phyloP scores from a whole-genome alignment of 192 early-diverging fungal species.

The Entophlyctis luteolus region DNA sequence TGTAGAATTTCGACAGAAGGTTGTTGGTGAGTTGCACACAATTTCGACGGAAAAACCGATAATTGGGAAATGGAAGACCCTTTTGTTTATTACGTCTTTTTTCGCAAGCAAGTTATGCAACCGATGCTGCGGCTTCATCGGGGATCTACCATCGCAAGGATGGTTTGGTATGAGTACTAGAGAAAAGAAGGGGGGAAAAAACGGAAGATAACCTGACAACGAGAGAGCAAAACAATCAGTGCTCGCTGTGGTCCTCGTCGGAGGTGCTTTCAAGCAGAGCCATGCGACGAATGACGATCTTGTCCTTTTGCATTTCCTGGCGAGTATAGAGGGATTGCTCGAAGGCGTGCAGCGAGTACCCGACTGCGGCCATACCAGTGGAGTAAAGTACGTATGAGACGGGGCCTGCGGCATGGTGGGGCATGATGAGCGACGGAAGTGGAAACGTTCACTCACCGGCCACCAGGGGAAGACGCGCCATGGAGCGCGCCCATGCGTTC shows the following conservation, averaged over 20 bases:
- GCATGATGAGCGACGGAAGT: background rate
- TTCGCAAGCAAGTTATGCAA: no score
- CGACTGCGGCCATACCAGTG: background rate
- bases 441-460: slow-evolving; percentile 1
- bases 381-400: slow-evolving; percentile 16
- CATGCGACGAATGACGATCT: slow-evolving; percentile 14
- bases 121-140: background rate
- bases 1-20: background rate
- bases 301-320: slow-evolving; percentile 14
- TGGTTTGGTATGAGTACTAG: background rate
- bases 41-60: no score
- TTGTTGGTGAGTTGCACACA: no score
- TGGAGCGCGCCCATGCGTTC: slow-evolving; percentile 17
- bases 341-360: slow-evolving; percentile 13
- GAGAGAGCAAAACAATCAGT: background rate
- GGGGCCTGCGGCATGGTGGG: slow-evolving; percentile 1
- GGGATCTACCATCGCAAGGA: background rate
- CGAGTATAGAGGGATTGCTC: background rate
- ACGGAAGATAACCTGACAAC: background rate
- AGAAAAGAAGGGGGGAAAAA: background rate
- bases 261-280: no score
- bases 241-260: background rate
- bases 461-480: slow-evolving; percentile 7
- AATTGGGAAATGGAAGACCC: no score
- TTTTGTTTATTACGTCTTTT: no score